phyloP scores from a whole-genome alignment of 2,329 filamentous ascomycete genomes.

The Orbilia ellipsospora region DNA sequence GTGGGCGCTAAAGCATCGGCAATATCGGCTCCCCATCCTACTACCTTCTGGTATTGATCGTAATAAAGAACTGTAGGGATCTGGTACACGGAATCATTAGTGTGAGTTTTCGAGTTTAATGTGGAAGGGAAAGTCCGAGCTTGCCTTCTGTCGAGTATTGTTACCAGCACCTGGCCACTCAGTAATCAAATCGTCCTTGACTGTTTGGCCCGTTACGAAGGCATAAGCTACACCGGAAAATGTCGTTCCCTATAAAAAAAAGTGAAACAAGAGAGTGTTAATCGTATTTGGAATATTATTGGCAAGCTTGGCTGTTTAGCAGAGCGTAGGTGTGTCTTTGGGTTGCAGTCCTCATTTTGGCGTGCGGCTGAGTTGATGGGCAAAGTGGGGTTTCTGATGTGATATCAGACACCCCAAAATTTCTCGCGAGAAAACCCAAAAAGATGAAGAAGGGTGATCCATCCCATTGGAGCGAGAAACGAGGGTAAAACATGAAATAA shows the following conservation, averaged over 20 bases:
- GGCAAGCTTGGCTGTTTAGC: slow-evolving; percentile 12
- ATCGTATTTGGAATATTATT: slow-evolving; percentile 37
- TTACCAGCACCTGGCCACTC: slow-evolving; percentile 98
- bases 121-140: slow-evolving; percentile 28
- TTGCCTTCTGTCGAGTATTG: slow-evolving; percentile 97
- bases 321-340: not conserved
- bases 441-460: not conserved
- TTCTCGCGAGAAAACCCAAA: slow-evolving; percentile 5
- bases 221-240: slow-evolving; percentile 97
- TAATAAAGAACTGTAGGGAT: slow-evolving; percentile 99
- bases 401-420: slow-evolving; percentile 42
- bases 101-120: not conserved
- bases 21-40: slow-evolving; percentile 99
- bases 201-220: slow-evolving; percentile 91
- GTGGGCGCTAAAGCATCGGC: slow-evolving; percentile 95
- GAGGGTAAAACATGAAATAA: slow-evolving; percentile 13
- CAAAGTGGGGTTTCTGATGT: slow-evolving; percentile 51
- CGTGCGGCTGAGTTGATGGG: slow-evolving; percentile 49
- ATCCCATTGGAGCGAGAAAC: not conserved
- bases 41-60: slow-evolving; percentile 98
- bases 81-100: slow-evolving; percentile 65
- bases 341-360: slow-evolving; percentile 29
- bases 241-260: slow-evolving; percentile 81
- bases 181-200: slow-evolving; percentile 97
- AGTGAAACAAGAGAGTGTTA: slow-evolving; percentile 12